A percentile compares a stretch with the other conserved stretches of the same genome.
These are phyloP conservation scores for Aegle marmelos DNA, from an alignment of 345 rosid genomes.

Conservation along the genomic window DNA sequence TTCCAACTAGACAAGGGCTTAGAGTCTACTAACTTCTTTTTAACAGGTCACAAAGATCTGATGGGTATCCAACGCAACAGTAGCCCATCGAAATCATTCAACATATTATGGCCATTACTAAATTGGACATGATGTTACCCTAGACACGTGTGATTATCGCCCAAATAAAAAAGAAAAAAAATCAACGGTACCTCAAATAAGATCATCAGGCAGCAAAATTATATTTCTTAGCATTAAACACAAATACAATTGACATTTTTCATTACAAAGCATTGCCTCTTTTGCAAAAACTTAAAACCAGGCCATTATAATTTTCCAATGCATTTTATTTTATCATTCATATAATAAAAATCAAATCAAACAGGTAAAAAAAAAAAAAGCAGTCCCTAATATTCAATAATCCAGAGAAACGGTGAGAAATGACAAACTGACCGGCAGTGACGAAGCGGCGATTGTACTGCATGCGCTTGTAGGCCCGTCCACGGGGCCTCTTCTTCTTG, in stretches of 20 bases:
- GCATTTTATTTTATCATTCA: not conserved
- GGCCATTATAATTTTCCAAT: not conserved
- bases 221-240: not conserved
- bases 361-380: not conserved
- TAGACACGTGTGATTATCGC: not conserved
- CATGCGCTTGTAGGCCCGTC: conserved; percentile 84
- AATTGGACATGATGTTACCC: not conserved
- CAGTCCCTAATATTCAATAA: not conserved
- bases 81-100: not conserved
- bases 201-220: too few species aligned
- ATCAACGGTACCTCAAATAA: too few species aligned
- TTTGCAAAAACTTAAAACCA: not conserved
- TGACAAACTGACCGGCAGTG: conserved; percentile 40
- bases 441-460: conserved; percentile 96
- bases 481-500: conserved; percentile 93
- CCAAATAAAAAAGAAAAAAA: too few species aligned
- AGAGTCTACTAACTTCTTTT: not conserved
- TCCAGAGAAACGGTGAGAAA: not conserved
- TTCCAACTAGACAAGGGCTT: too few species aligned
- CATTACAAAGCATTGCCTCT: not conserved
- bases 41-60: not conserved
- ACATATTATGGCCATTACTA: not conserved
- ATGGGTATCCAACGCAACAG: not conserved
- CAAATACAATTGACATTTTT: not conserved
- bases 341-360: not conserved